Percentiles rank a stretch among this genome's conserved stretches.
Conservation (phyloP, 129 eudicot species). For the Erigeron canadensis region DNA sequence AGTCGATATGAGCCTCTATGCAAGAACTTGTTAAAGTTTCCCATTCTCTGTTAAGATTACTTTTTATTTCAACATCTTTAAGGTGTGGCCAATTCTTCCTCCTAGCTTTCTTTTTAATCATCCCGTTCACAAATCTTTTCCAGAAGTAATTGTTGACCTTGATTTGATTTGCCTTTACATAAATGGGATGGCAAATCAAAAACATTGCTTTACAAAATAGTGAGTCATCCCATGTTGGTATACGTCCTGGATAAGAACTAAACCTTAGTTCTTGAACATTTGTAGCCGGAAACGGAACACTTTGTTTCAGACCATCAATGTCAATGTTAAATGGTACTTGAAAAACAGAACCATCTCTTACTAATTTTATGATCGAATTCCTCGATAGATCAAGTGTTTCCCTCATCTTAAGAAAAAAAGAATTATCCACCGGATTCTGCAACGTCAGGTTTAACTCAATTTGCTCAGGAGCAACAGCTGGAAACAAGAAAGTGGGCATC, state of each 20-base stretch:
- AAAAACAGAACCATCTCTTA: not conserved
- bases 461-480: not conserved
- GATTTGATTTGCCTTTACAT: not conserved
- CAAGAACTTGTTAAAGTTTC: too few species aligned
- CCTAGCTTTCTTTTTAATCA: too few species aligned
- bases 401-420: conserved; percentile 11
- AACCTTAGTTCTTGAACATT: not conserved
- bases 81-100: too few species aligned
- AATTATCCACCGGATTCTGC: not conserved
- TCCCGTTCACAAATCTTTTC: too few species aligned
- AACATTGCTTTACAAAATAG: not conserved
- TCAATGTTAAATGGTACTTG: not conserved
- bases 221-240: not conserved
- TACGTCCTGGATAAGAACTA: not conserved
- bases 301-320: conserved; percentile 1
- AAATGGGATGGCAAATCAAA: not conserved
- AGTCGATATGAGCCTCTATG: too few species aligned
- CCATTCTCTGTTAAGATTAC: too few species aligned
- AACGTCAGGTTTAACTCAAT: not conserved
- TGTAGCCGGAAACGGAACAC: not conserved
- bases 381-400: not conserved
- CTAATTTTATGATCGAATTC: not conserved
- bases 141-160: too few species aligned
- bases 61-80: too few species aligned
- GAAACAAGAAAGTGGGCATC: not conserved